Evolutionary conservation across 352 stramenopile genomes (phyloP), one percentile per base, ranked within the genome.

Genomic region (Halophytophthora batemanensis): DNA sequence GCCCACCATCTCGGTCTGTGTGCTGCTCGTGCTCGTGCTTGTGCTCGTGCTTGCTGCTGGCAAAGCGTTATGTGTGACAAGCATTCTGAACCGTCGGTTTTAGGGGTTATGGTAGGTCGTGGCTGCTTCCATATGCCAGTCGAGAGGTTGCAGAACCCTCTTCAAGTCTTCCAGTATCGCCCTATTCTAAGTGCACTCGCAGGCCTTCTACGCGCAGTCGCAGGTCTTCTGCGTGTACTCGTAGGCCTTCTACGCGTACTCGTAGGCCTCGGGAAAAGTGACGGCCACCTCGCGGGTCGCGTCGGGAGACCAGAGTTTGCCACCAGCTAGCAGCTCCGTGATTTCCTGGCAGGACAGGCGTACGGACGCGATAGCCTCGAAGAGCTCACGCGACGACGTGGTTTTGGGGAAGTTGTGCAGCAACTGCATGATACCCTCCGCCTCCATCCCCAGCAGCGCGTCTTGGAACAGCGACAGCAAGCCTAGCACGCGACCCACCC

Each of bases 221-320:
- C n/a, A n/a, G n/a, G n/a, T n/a, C n/a, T n/a, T n/a, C n/a, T n/a
- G n/a, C n/a, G n/a, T n/a, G n/a, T n/a, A n/a, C n/a, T n/a, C n/a
- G n/a, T n/a, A n/a, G n/a, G n/a, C n/a, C n/a, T n/a, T n/a, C n/a
- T 8, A 31, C 4, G 25, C 25, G 25, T 42, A 71, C 38, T 94
- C 81, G 51, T 94, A 94, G 1, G 77, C 71, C 19, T 93, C 80
- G 13, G 84, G 84, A 45, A 71, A 92, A 50, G 87, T 86, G 45
- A 93, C 68, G 54, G 70, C 47, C 48, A 91, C 70, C 22, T 70
- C 33, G 5, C 78, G 77, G 29, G 43, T 49, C n/a, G 76, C 73
- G 42, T 93, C 84, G 6, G 84, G 84, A 0, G 82, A 87, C 84
- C 84, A 94, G 12, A 87, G 77, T 35, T 75, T 70, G 3, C 80